These are phyloP conservation scores for Penicillium tannophilum DNA, from an alignment of 495 filamentous ascomycete species.

Conservation along the genomic window DNA sequence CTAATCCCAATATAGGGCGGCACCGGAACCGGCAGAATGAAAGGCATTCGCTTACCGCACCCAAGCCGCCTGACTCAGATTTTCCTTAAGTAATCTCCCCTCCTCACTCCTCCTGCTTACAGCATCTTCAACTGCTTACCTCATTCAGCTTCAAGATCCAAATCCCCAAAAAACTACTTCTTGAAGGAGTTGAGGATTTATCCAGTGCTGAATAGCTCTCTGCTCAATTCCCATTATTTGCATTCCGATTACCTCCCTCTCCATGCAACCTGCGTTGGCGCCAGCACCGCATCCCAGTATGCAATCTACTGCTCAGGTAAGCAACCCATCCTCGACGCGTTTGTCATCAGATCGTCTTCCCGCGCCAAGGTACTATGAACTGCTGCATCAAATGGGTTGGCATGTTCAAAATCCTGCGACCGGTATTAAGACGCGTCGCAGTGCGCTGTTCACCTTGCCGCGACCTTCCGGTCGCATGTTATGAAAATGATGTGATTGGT, in stretches of 20 bases:
- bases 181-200: constrained; percentile 13
- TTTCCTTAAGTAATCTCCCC: neutral
- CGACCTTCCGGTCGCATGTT: constrained; percentile 3
- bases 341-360: constrained; percentile 49
- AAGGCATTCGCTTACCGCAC: constrained; percentile 1
- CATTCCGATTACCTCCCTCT: constrained; percentile 11
- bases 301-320: constrained; percentile 60
- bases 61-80: constrained; percentile 5
- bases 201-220: constrained; percentile 6
- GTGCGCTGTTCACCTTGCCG: constrained; percentile 8
- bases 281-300: constrained; percentile 60
- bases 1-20: neutral
- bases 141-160: constrained; percentile 34
- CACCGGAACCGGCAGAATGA: constrained; percentile 2
- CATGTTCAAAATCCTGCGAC: constrained; percentile 1
- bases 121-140: constrained; percentile 43
- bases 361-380: constrained; percentile 25
- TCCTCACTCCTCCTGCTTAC: constrained; percentile 28
- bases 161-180: constrained; percentile 17
- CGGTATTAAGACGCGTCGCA: constrained; percentile 21
- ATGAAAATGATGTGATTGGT: constrained; percentile 13
- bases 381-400: constrained; percentile 8
- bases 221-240: constrained; percentile 12
- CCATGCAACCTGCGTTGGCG: constrained; percentile 59
- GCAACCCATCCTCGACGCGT: constrained; percentile 40